phyloP scores from a whole-genome alignment of 192 early-diverging fungal genomes.

The Backusella liffmaniae region DNA sequence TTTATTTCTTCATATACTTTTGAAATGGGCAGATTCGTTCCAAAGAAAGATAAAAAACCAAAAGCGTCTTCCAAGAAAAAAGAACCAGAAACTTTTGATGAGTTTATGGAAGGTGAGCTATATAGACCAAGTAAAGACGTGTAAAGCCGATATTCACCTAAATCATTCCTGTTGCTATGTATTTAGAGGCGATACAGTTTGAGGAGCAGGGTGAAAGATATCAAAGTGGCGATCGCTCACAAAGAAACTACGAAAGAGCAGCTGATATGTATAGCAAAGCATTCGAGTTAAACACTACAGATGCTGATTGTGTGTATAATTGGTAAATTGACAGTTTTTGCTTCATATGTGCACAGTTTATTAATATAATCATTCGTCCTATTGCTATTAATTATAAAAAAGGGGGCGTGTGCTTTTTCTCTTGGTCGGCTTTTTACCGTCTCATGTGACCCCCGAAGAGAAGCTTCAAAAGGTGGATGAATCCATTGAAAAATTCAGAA shows the following conservation, averaged over 20 bases:
- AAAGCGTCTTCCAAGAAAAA: slow-evolving; percentile 32
- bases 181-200: slow-evolving; percentile 47
- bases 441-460: slow-evolving; percentile 40
- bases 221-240: slow-evolving; percentile 61
- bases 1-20: neutral
- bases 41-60: slow-evolving; percentile 10
- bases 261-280: slow-evolving; percentile 65
- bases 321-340: slow-evolving; percentile 39
- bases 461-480: slow-evolving; percentile 47
- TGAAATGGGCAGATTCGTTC: slow-evolving; percentile 10
- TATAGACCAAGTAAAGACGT: neutral
- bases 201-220: slow-evolving; percentile 72
- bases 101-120: slow-evolving; percentile 51
- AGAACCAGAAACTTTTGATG: slow-evolving; percentile 54
- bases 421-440: slow-evolving; percentile 50
- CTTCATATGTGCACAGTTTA: neutral
- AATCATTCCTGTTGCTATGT: neutral
- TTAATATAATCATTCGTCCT: neutral
- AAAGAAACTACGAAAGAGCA: slow-evolving; percentile 64
- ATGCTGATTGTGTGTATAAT: slow-evolving; percentile 67
- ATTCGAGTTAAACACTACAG: slow-evolving; percentile 47
- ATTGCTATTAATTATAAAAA: neutral
- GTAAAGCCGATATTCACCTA: neutral
- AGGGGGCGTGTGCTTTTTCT: slow-evolving; percentile 60
- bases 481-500: slow-evolving; percentile 53